Conservation (phyloP, 352 stramenopile species). For the Phytophthora macrochlamydospora region DNA sequence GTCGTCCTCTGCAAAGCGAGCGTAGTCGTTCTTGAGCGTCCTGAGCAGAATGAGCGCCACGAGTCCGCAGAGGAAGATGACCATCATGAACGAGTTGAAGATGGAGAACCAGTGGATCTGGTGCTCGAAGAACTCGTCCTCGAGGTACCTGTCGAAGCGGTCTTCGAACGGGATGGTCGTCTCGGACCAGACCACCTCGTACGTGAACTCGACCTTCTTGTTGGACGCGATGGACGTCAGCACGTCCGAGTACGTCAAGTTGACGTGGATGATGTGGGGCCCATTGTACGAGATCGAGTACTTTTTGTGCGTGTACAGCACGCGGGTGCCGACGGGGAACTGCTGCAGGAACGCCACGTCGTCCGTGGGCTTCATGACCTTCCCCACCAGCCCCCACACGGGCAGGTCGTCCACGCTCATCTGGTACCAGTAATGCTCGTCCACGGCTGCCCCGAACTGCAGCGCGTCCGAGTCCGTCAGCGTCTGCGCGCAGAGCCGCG, state of each 20-base stretch:
- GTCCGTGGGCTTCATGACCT: slow-evolving; percentile 93
- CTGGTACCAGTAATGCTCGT: slow-evolving; percentile 99
- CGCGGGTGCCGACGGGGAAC: slow-evolving; percentile 75
- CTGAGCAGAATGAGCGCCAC: slow-evolving; percentile 94
- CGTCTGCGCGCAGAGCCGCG: slow-evolving; percentile 77
- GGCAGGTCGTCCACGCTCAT: slow-evolving; percentile 99
- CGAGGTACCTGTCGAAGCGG: slow-evolving; percentile 98
- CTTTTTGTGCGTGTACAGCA: slow-evolving; percentile 97
- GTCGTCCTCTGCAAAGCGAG: slow-evolving; percentile 88
- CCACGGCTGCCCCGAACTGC: slow-evolving; percentile 84
- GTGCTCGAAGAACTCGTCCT: slow-evolving; percentile 99
- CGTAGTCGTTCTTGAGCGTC: slow-evolving; percentile 95
- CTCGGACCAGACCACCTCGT: slow-evolving; percentile 93
- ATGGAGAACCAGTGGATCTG: slow-evolving; percentile 99
- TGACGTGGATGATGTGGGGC: slow-evolving; percentile 97
- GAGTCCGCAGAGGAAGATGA: slow-evolving; percentile 95
- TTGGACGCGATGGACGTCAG: slow-evolving; percentile 85
- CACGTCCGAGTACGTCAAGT: slow-evolving; percentile 95
- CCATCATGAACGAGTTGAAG: slow-evolving; percentile 98
- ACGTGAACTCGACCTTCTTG: slow-evolving; percentile 93
- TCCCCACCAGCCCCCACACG: slow-evolving; percentile 98
- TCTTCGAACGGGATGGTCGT: slow-evolving; percentile 95
- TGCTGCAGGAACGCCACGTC: slow-evolving; percentile 83
- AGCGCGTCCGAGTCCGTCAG: slow-evolving; percentile 74
- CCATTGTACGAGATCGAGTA: slow-evolving; percentile 97